A percentile compares a stretch with the other conserved stretches of the same genome.
These are phyloP conservation scores for Marsdenia floribunda DNA, from an alignment of 257 asterid species.

Conservation along the genomic window DNA sequence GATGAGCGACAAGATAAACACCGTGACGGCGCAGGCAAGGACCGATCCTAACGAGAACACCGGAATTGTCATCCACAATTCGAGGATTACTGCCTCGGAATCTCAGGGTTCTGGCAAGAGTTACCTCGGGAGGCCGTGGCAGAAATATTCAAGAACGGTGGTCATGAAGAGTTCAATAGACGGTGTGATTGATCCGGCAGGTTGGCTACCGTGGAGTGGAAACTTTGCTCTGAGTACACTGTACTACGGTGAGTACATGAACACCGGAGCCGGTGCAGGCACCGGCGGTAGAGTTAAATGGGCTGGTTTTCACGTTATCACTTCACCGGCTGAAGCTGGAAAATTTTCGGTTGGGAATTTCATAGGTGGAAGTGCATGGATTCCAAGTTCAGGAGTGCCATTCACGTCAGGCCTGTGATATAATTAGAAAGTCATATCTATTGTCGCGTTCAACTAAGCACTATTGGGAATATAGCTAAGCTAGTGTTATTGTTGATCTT, in stretches of 20 bases:
- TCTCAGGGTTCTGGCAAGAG: constrained; percentile 17
- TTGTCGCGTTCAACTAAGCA: not conserved
- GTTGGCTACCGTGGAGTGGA: constrained; percentile 63
- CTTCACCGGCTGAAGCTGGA: constrained; percentile 27
- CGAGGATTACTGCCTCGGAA: constrained; percentile 28
- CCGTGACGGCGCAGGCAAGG: constrained; percentile 57
- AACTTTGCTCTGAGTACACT: constrained; percentile 34
- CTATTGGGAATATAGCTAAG: too few species aligned
- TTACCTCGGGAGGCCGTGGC: constrained; percentile 65
- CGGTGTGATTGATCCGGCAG: constrained; percentile 36
- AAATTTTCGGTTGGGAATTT: constrained; percentile 43
- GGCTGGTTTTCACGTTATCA: constrained; percentile 43
- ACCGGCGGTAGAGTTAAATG: constrained; percentile 44
- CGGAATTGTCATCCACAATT: constrained; percentile 45
- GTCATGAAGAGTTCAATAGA: constrained; percentile 30
- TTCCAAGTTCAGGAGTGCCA: constrained; percentile 53
- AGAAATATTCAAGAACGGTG: constrained; percentile 41
- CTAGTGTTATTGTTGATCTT: too few species aligned
- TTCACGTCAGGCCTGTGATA: constrained; percentile 42
- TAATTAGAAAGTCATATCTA: not conserved
- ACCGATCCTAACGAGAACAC: constrained; percentile 45
- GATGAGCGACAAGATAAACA: constrained; percentile 29
- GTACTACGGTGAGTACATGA: constrained; percentile 58
- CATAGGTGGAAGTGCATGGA: constrained; percentile 52
- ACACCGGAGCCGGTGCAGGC: constrained; percentile 40